These are phyloP conservation scores for Micractinium sp. DNA, from an alignment of 139 green algal genomes.

Conservation along the genomic window DNA sequence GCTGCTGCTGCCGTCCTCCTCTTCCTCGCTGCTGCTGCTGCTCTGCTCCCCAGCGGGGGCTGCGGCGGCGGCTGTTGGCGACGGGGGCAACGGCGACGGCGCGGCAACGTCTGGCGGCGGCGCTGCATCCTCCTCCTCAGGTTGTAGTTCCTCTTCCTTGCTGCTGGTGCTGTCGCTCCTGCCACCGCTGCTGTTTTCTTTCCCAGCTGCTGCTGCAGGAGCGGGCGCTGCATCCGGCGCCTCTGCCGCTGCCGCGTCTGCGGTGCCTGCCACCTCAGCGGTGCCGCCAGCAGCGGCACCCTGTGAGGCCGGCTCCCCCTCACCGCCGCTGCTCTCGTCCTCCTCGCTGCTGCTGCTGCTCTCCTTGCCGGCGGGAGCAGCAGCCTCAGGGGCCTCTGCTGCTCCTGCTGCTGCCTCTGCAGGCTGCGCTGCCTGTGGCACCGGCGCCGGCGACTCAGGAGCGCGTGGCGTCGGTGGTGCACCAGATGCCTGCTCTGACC, in stretches of 20 bases:
- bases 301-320: not conserved
- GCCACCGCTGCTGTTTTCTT: not conserved
- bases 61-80: no score
- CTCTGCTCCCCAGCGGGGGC: no score
- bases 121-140: no score
- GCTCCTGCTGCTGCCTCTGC: not conserved
- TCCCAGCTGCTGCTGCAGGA: not conserved
- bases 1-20: not conserved
- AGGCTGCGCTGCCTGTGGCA: no score
- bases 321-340: constrained; percentile 1
- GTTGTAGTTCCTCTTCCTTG: not conserved
- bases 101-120: no score
- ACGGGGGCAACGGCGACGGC: no score
- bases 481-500: not conserved
- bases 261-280: not conserved
- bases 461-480: not conserved
- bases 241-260: not conserved
- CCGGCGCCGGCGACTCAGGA: no score
- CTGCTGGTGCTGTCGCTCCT: not conserved
- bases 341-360: not conserved
- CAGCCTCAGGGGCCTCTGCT: no score
- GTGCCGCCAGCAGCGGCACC: not conserved
- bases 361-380: not conserved
- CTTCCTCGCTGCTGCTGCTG: not conserved
- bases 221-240: not conserved